Evolutionary conservation across 768 basidiomycete species (phyloP).

Genomic region (Leccinum truebloodii): DNA sequence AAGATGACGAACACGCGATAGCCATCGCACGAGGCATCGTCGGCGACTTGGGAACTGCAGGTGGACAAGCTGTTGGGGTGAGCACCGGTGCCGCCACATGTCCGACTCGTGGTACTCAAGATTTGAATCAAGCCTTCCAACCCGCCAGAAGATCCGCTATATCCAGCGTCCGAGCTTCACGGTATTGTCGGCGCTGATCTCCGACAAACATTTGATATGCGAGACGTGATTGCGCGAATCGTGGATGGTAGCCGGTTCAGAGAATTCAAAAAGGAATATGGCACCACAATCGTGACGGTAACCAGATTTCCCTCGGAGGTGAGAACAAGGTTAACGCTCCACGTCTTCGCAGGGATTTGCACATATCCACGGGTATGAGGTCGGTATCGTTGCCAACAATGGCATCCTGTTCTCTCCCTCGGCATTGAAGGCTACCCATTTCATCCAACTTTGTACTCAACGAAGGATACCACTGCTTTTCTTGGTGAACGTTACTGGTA

Average conservation of each 20-base stretch:
- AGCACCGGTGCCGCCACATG: slow-evolving; percentile 31
- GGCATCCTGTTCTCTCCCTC: slow-evolving; percentile 94
- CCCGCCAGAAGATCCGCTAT: slow-evolving; percentile 70
- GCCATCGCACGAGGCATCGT: slow-evolving; percentile 75
- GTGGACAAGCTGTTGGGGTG: slow-evolving; percentile 51
- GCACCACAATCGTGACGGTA: slow-evolving; percentile 86
- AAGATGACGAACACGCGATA: slow-evolving; percentile 84
- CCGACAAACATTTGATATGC: slow-evolving; percentile 89
- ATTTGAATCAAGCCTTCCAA: slow-evolving; percentile 50
- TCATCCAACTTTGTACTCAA: slow-evolving; percentile 93
- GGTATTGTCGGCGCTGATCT: slow-evolving; percentile 91
- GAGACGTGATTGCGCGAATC: slow-evolving; percentile 88
- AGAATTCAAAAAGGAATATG: slow-evolving; percentile 97
- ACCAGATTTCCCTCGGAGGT: slow-evolving; percentile 20
- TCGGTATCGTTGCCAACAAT: slow-evolving; percentile 93
- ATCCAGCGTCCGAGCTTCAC: slow-evolving; percentile 79
- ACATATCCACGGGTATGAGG: slow-evolving; percentile 83
- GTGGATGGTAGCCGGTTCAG: slow-evolving; percentile 91
- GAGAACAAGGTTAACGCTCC: slow-evolving; percentile 7
- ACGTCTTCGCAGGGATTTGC: slow-evolving; percentile 68
- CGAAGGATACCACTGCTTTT: slow-evolving; percentile 87
- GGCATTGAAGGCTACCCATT: slow-evolving; percentile 92
- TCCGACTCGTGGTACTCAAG: slow-evolving; percentile 12
- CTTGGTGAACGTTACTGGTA: slow-evolving; percentile 92
- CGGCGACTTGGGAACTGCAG: slow-evolving; percentile 71